Evolutionary conservation across 108 stramenopile species (phyloP).

Genomic region (Fistulifera pelliculosa): DNA sequence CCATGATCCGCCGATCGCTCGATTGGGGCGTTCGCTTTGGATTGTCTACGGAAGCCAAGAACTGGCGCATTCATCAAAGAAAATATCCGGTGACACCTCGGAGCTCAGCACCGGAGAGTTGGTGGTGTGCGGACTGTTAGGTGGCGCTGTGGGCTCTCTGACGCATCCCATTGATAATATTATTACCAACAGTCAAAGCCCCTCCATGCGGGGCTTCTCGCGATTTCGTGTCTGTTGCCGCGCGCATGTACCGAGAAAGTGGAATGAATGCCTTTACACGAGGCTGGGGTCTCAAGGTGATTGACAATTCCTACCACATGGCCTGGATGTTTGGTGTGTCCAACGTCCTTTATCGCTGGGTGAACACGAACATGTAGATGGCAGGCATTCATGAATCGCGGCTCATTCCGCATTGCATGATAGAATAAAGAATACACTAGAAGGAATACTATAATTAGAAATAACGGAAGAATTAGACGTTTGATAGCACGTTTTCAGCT

Average conservation of each 20-base stretch:
- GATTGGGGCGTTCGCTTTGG: slow-evolving; percentile 21
- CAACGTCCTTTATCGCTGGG: slow-evolving; percentile 2
- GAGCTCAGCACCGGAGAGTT: slow-evolving; percentile 11
- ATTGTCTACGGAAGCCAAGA: slow-evolving; percentile 7
- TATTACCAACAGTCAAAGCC: slow-evolving; percentile 17
- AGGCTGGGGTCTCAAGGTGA: slow-evolving; percentile 6
- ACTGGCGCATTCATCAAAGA: not conserved
- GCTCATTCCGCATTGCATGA: too few relatives aligned
- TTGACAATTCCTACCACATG: slow-evolving; percentile 11
- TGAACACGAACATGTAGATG: not conserved
- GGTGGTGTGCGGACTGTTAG: slow-evolving; percentile 13
- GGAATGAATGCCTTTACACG: slow-evolving; percentile 13
- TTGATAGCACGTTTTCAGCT: too few relatives aligned
- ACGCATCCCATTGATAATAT: slow-evolving; percentile 24
- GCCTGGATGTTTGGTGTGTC: slow-evolving; percentile 14
- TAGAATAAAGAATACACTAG: too few relatives aligned
- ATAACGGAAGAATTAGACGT: too few relatives aligned
- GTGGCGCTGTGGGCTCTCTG: slow-evolving; percentile 8
- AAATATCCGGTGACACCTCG: not conserved
- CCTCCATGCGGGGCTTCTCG: not conserved
- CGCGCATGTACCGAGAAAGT: slow-evolving; percentile 11
- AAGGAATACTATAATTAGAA: too few relatives aligned
- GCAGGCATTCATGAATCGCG: too few relatives aligned
- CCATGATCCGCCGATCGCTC: slow-evolving; percentile 3
- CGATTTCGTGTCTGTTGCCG: slow-evolving; percentile 5